Evolutionary conservation across 139 green algal genomes (phyloP), one percentile per base, ranked within the genome.

Genomic region (Astrephomene gubernaculifera): DNA sequence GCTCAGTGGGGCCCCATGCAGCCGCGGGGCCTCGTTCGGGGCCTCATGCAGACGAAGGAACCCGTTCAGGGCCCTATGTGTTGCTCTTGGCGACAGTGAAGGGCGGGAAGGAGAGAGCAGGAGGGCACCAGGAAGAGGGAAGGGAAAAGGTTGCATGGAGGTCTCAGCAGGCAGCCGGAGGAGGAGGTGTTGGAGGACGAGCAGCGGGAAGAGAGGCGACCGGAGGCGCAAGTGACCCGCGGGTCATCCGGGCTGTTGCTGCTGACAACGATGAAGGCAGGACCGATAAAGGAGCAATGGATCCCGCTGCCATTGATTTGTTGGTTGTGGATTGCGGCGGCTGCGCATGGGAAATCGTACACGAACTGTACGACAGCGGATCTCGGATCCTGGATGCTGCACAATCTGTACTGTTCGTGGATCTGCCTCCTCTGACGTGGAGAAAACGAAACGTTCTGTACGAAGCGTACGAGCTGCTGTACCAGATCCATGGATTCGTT

Each of bases 401-500:
- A 19, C 0, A 31, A 2, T 12, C 75, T 27, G 12, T 83, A 6
- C 5, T 83, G 41, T 0, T 72, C n/a, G 60, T 57, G 29, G 38
- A 24, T 9, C 39, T 72, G n/a, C 53, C 75, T 12, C 60, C 75
- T 5, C 53, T 76, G 8, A 10, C 69, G 39, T 69, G 41, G 22
- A 1, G 0, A 8, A 4, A 52, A 1, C 38, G 52, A 19, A 41
- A 31, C 12, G n/a, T 71, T n/a, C 54, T 79, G 54, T 86, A 79
- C 69, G 36, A 68, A 27, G 27, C 44, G 54, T 87, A 87, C 39
- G 53, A 81, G n/a, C 38, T 80, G 31, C 31, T 87, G 57, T 87
- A 81, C 54, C 81, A 87, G 54, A 60, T 81, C 39, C 41, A 49
- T 29, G 81, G 81, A 19, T 87, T 87, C 25, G 35, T 81, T 0